Evolutionary conservation across 305 asterid genomes (phyloP).

Genomic region (Lippia alba): DNA sequence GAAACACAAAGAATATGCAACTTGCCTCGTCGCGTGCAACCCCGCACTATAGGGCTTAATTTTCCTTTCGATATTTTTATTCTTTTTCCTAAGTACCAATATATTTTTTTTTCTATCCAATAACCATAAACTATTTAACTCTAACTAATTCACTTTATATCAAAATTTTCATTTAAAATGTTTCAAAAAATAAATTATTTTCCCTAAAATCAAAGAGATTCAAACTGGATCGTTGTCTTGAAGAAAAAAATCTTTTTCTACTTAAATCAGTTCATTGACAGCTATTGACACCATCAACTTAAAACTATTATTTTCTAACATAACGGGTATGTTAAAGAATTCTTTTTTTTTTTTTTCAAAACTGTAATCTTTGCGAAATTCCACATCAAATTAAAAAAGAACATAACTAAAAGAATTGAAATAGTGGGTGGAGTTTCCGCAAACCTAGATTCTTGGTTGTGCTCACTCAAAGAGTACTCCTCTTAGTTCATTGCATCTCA

Average conservation of each 20-base stretch:
- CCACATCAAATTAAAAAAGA: too few species aligned
- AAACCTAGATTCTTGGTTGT: constrained; percentile 26
- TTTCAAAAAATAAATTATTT: too few species aligned
- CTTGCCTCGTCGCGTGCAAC: constrained; percentile 16
- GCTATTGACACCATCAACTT: too few species aligned
- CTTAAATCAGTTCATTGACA: too few species aligned
- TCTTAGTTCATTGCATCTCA: constrained; percentile 31
- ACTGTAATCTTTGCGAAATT: too few species aligned
- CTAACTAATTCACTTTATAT: not conserved
- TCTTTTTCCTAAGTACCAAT: not conserved
- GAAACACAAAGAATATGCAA: constrained; percentile 32
- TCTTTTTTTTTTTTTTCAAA: too few species aligned
- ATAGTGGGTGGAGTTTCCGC: constrained; percentile 41
- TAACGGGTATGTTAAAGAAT: too few species aligned
- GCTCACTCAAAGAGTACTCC: constrained; percentile 56
- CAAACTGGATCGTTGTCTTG: too few species aligned
- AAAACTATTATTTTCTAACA: too few species aligned
- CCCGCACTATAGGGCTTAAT: not conserved
- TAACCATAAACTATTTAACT: not conserved
- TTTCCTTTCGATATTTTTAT: not conserved
- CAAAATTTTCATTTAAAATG: not conserved
- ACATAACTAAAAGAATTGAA: not conserved
- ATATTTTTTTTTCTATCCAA: constrained; percentile 1
- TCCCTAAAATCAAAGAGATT: too few species aligned
- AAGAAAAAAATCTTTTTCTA: too few species aligned